These are phyloP conservation scores for Strobilomyces echinocephalus DNA, from an alignment of 768 basidiomycete species.

Conservation along the genomic window DNA sequence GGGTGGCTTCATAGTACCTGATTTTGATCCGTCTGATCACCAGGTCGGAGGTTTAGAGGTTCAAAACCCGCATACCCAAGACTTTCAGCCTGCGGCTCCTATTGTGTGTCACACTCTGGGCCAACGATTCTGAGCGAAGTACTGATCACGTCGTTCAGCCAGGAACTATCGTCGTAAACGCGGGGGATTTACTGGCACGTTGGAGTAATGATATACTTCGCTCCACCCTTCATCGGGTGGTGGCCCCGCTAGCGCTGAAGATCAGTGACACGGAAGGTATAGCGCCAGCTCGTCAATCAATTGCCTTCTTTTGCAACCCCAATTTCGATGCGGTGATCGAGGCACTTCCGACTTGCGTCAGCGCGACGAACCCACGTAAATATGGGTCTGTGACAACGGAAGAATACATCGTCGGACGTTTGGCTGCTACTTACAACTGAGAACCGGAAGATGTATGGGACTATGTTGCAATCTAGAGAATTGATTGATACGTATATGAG, in stretches of 20 bases:
- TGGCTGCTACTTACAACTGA: slow-evolving; percentile 55
- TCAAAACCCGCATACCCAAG: slow-evolving; percentile 70
- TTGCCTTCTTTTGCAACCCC: slow-evolving; percentile 87
- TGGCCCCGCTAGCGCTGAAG: slow-evolving; percentile 57
- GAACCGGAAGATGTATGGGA: background rate
- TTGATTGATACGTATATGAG: slow-evolving; percentile 12
- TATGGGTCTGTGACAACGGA: slow-evolving; percentile 71
- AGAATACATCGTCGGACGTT: slow-evolving; percentile 69
- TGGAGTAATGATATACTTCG: slow-evolving; percentile 81
- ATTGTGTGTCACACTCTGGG: slow-evolving; percentile 47
- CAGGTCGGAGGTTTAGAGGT: slow-evolving; percentile 80
- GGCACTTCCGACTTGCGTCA: slow-evolving; percentile 61
- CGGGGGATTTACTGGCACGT: slow-evolving; percentile 73
- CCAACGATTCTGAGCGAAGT: background rate
- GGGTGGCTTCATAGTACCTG: background rate
- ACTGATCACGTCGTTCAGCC: slow-evolving; percentile 41
- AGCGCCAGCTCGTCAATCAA: slow-evolving; percentile 67
- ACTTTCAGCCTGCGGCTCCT: slow-evolving; percentile 68
- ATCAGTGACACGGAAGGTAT: slow-evolving; percentile 47
- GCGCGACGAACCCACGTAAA: slow-evolving; percentile 47
- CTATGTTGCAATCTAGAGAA: slow-evolving; percentile 5
- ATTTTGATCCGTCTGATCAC: slow-evolving; percentile 1
- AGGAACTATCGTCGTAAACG: slow-evolving; percentile 78
- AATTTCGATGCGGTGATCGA: slow-evolving; percentile 63
- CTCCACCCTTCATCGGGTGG: slow-evolving; percentile 80